Conservation (phyloP, 1,284 basidiomycete species). For the Ganoderma resinaceum region DNA sequence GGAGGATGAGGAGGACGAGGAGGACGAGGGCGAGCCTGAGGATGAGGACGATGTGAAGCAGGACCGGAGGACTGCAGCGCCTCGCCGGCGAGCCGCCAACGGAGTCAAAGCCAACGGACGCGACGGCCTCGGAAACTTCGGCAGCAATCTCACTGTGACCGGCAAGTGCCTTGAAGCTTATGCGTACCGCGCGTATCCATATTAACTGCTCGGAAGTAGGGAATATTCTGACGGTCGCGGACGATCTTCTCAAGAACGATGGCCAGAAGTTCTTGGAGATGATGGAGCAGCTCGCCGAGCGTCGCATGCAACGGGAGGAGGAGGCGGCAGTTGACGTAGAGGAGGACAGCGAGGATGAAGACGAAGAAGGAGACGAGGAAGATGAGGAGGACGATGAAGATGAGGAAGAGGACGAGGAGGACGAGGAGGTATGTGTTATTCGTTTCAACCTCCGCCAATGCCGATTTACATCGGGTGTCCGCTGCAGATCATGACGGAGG, state of each 20-base stretch:
- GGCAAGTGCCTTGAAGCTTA: slow-evolving; percentile 35
- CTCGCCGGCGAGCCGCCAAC: slow-evolving; percentile 35
- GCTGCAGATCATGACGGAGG: slow-evolving; percentile 75
- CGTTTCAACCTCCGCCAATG: slow-evolving; percentile 15
- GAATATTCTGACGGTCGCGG: slow-evolving; percentile 97
- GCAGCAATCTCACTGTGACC: slow-evolving; percentile 43
- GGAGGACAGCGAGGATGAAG: slow-evolving; percentile 48
- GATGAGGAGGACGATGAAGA: slow-evolving; percentile 44
- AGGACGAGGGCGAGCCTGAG: slow-evolving; percentile 40
- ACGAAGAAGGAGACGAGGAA: slow-evolving; percentile 44
- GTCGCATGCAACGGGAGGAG: slow-evolving; percentile 92
- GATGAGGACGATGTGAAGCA: slow-evolving; percentile 40
- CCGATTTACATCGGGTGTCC: slow-evolving; percentile 22
- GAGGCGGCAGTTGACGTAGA: slow-evolving; percentile 83
- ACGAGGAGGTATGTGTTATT: slow-evolving; percentile 41
- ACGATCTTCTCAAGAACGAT: slow-evolving; percentile 98
- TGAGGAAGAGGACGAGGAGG: slow-evolving; percentile 46
- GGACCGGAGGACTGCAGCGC: slow-evolving; percentile 34
- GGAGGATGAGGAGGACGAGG: slow-evolving; percentile 44
- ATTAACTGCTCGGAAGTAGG: slow-evolving; percentile 56
- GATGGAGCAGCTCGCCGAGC: slow-evolving; percentile 99
- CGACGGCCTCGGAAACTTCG: slow-evolving; percentile 39
- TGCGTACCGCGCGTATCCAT: slow-evolving; percentile 11
- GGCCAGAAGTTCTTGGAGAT: slow-evolving; percentile 99
- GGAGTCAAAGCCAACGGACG: slow-evolving; percentile 36